phyloP scores from a whole-genome alignment of 179 eudicot genomes.

The Beta macrorhiza region DNA sequence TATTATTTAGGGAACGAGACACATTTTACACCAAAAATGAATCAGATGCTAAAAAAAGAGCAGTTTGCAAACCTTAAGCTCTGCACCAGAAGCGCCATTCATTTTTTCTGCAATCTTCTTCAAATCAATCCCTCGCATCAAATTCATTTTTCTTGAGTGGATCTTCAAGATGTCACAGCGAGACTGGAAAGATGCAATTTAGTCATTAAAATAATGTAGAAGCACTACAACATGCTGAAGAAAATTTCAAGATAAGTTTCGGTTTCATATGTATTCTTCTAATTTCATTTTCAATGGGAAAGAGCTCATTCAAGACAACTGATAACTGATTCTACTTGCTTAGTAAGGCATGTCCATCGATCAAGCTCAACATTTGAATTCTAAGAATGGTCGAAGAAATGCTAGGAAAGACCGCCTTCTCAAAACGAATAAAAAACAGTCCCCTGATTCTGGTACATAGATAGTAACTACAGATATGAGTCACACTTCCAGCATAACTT shows the following conservation, averaged over 20 bases:
- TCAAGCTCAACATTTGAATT: neutral
- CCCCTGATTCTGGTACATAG: neutral
- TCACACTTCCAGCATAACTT: neutral
- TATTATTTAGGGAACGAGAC: neutral
- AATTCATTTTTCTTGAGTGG: conserved; percentile 92
- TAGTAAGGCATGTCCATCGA: neutral
- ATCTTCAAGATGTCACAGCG: conserved; percentile 93
- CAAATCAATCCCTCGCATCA: conserved; percentile 96
- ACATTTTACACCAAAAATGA: neutral
- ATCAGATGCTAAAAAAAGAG: neutral
- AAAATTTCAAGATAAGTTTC: neutral
- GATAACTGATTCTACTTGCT: neutral
- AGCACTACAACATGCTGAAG: neutral
- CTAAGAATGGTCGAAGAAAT: neutral
- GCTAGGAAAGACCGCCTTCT: neutral
- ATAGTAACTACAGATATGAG: neutral
- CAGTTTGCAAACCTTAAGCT: conserved; percentile 61
- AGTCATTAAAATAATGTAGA: neutral
- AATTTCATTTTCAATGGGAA: neutral
- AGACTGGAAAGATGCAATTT: conserved; percentile 48
- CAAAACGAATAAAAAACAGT: neutral
- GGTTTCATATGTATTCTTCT: neutral
- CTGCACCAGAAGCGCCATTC: conserved; percentile 99
- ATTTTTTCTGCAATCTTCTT: conserved; percentile 96
- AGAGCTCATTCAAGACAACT: neutral